Evolutionary conservation across 257 asterid species (phyloP), one percentile per base, ranked within the genome.

Genomic region (Rehmannia glutinosa): DNA sequence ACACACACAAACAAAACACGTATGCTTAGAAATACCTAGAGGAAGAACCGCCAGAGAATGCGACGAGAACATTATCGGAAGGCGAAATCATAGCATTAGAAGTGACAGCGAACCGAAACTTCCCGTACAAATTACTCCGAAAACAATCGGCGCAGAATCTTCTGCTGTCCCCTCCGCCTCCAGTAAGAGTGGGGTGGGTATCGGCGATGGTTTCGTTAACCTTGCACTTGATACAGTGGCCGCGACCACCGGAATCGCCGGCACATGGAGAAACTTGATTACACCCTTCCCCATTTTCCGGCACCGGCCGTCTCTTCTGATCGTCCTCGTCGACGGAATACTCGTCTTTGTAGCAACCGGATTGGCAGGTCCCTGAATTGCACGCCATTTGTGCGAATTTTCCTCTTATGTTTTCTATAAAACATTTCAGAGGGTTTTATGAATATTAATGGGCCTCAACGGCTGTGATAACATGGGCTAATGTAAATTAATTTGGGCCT

Each of bases 21-120:
- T 2, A 38, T 11, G 3, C 5, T 45, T 2, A 64, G 13, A 3
- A 15, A 32, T 62, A 92, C 98, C 98, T 90, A 62, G 99, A 93
- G 33, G 92, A 81, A 30, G 89, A 71, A 41, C 96, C 97, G 33
- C 97, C 99, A n/a, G 99, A 93, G 72, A 90, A 93, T 0, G 96
- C 97, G 8, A 93, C 87, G 47, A 90, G 96, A 43, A 88, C 84
- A 1, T 86, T 86, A 73, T 93, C 97, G 23, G 96, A 79, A 30
- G 97, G 96, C 46, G 80, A 84, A 75, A 93, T 88, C 92, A 93
- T 74, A 15, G 83, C 97, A 73, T 90, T 93, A 32, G 97, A 79
- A 51, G 89, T 82, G 28, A 90, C 96, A 0, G 97, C 84, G 10
- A 90, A 80, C 68, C 95, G 82, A 39, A 93, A 93, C 91, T 90